phyloP scores from a whole-genome alignment of 768 basidiomycete genomes.

The Boletus bicolor region DNA sequence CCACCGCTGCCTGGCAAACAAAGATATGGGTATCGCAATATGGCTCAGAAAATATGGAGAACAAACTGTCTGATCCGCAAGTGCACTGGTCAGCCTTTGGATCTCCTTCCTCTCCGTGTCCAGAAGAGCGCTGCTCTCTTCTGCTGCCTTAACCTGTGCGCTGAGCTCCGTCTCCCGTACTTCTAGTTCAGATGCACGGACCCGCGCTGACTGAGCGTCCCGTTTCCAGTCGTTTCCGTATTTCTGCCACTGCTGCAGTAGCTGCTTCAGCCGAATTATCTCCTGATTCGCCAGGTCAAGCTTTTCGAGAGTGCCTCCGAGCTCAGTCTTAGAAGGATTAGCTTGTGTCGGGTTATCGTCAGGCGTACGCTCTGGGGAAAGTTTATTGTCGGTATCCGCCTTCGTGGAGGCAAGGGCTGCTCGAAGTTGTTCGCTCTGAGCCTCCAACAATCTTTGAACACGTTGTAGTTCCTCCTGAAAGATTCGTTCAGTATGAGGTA shows the following conservation, averaged over 20 bases:
- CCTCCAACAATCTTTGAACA: constrained; percentile 13
- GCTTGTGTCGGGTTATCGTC: constrained; percentile 4
- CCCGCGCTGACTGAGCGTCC: constrained; percentile 15
- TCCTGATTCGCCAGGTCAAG: constrained; percentile 17
- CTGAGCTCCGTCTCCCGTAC: constrained; percentile 9
- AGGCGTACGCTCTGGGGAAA: constrained; percentile 1
- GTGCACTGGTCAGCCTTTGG: constrained; percentile 11
- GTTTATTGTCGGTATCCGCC: not conserved
- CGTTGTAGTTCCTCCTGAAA: constrained; percentile 21
- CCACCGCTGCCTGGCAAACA: constrained; percentile 12
- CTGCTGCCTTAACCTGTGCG: constrained; percentile 9
- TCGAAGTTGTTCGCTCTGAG: constrained; percentile 20
- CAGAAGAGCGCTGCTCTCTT: constrained; percentile 5
- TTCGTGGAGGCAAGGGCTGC: constrained; percentile 11
- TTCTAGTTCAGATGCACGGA: constrained; percentile 12
- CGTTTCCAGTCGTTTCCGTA: constrained; percentile 27
- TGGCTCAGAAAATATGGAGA: not conserved
- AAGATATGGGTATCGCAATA: not conserved
- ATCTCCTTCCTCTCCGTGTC: constrained; percentile 15
- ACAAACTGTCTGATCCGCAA: constrained; percentile 24
- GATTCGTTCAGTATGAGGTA: constrained; percentile 5
- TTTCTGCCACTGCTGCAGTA: constrained; percentile 24
- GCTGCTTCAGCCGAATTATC: constrained; percentile 16
- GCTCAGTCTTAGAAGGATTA: not conserved
- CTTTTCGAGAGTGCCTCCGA: constrained; percentile 8